These are phyloP conservation scores for Huntiella omanensis DNA, from an alignment of 2,329 filamentous ascomycete genomes.

Conservation along the genomic window DNA sequence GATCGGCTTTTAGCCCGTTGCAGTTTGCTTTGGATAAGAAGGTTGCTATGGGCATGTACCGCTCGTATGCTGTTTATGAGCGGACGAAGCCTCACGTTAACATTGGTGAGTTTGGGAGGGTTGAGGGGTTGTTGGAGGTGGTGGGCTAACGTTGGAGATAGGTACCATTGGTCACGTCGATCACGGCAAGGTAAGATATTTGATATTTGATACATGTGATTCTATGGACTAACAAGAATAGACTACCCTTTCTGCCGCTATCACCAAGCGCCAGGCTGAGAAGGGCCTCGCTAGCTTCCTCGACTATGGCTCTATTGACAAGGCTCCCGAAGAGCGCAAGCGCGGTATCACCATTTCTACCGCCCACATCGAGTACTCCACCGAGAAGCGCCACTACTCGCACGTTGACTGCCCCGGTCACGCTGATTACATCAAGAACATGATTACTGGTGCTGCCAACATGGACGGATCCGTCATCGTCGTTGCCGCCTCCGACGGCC, in stretches of 20 bases:
- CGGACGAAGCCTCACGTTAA: constrained; percentile 95
- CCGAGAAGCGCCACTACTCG: constrained; percentile 86
- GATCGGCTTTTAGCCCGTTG: constrained; percentile 54
- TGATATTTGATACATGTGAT: background rate
- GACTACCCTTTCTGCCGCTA: constrained; percentile 96
- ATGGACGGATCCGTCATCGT: constrained; percentile 99
- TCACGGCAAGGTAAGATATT: constrained; percentile 71
- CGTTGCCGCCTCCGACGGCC: constrained; percentile 91
- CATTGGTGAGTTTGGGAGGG: constrained; percentile 45
- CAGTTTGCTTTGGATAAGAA: constrained; percentile 47
- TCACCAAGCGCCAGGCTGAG: constrained; percentile 92
- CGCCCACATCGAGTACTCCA: constrained; percentile 95
- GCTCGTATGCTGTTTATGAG: constrained; percentile 56
- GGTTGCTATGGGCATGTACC: constrained; percentile 45
- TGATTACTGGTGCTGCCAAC: constrained; percentile 98
- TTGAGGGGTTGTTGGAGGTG: background rate
- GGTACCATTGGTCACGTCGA: constrained; percentile 98
- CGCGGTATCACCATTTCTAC: constrained; percentile 99
- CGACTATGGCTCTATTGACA: constrained; percentile 96
- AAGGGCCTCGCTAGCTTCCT: constrained; percentile 90
- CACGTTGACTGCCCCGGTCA: constrained; percentile 99
- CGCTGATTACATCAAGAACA: constrained; percentile 99
- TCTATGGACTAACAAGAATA: constrained; percentile 20
- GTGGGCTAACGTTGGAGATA: constrained; percentile 19
- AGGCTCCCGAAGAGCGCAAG: constrained; percentile 97